Percentiles rank a stretch among this genome's conserved stretches.
These are phyloP conservation scores for Aeminium ludgeri DNA, from an alignment of 495 filamentous ascomycete genomes.

Conservation along the genomic window DNA sequence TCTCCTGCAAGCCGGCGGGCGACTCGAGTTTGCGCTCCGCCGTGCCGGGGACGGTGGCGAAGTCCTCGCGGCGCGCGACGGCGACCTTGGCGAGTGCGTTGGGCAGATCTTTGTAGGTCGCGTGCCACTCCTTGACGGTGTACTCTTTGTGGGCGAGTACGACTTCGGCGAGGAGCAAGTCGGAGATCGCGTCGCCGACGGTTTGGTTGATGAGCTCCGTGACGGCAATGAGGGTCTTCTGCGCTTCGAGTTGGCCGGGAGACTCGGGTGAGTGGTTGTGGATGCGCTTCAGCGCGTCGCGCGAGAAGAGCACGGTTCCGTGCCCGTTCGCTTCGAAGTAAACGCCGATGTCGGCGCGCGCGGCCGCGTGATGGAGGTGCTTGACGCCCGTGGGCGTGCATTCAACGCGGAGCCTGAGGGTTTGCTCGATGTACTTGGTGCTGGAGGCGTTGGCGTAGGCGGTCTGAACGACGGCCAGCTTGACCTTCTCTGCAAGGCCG, in stretches of 20 bases:
- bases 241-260: slow-evolving; percentile 69
- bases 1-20: slow-evolving; percentile 58
- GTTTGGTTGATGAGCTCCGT: slow-evolving; percentile 92
- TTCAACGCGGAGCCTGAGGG: slow-evolving; percentile 72
- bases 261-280: slow-evolving; percentile 65
- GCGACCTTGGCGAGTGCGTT: slow-evolving; percentile 88
- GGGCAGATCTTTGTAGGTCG: slow-evolving; percentile 87
- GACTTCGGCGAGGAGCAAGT: slow-evolving; percentile 89
- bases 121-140: slow-evolving; percentile 78
- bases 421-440: slow-evolving; percentile 76
- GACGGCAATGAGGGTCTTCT: slow-evolving; percentile 65
- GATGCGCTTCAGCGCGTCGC: slow-evolving; percentile 61
- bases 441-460: slow-evolving; percentile 96
- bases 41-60: slow-evolving; percentile 56
- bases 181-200: slow-evolving; percentile 87
- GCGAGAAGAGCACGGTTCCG: slow-evolving; percentile 88
- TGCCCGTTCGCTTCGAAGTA: slow-evolving; percentile 99
- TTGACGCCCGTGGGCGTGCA: slow-evolving; percentile 95
- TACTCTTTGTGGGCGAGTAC: slow-evolving; percentile 91
- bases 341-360: slow-evolving; percentile 80
- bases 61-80: slow-evolving; percentile 70
- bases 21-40: slow-evolving; percentile 76
- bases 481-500: slow-evolving; percentile 60
- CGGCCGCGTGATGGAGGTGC: slow-evolving; percentile 86
- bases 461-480: slow-evolving; percentile 87